Base-by-base conservation (phyloP, 148 eudicot species). In the Simmondsia chinensis region DNA sequence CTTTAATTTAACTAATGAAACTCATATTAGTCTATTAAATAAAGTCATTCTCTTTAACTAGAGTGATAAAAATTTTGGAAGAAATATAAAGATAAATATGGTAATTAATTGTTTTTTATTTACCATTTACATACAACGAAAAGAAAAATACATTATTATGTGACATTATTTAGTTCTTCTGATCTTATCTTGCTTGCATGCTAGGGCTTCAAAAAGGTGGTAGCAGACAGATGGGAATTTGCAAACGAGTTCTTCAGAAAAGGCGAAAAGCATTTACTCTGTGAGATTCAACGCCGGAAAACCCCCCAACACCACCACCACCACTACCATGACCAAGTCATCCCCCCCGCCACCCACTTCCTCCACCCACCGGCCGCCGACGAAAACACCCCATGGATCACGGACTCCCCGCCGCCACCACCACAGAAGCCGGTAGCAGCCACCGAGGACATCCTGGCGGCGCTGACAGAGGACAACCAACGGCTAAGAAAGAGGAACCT, bases 181-280 rank as follows among this genome's bases (percentile, higher is more conserved):
- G 2, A 19, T 18, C 9, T 11, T 15, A 18, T 3, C 7, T 24
- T 34, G n/a, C n/a, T 17, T 36, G 3, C 2, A 13, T 45, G 26
- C 20, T 26, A 75, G 80, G 80, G 80, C 37, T 75, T 75, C 61
- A 71, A 61, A 53, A 75, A 75, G 63, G 72, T 75, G 39, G 76
- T 70, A n/a, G 61, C 80, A 23, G 76, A 75, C 45, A 66, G 80
- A 43, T 75, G 80, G 80, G 80, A 75, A 54, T 75, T 75, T 52
- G 80, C 80, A 27, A 75, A 75, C 42, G 73, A 75, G 37, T 66
- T 39, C 56, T 75, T 75, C 60, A 63, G 39, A 9, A 75, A 63
- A 43, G 80, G 80, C 16, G 80, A 59, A 8, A 66, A 66, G 1
- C 73, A 66, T 39, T 42, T 75, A 6, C 43, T 75, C 12, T 70